A percentile compares a stretch with the other conserved stretches of the same genome.
Conservation (phyloP, 2,329 filamentous ascomycete genomes). For the Corinectria fuckeliana region DNA sequence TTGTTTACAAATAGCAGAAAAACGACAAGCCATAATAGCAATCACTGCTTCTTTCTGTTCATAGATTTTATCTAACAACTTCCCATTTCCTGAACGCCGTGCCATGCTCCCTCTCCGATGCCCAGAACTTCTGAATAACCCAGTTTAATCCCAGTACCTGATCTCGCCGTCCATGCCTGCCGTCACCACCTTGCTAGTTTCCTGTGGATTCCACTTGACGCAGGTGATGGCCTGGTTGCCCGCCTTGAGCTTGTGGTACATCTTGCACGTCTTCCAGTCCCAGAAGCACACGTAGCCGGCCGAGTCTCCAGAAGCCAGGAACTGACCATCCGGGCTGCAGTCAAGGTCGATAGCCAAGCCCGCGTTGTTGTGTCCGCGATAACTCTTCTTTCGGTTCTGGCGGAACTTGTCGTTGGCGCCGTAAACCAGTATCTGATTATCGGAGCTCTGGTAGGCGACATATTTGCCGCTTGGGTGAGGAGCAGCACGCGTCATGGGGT, state of each 20-base stretch:
- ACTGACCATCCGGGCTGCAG: constrained; percentile 90
- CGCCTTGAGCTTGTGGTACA: constrained; percentile 95
- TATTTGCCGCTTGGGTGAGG: constrained; percentile 91
- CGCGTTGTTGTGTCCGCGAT: constrained; percentile 93
- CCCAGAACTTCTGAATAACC: constrained; percentile 8
- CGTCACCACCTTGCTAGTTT: constrained; percentile 91
- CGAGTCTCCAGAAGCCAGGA: constrained; percentile 85
- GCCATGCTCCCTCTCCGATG: constrained; percentile 26
- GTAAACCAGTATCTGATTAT: constrained; percentile 98
- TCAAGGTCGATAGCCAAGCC: constrained; percentile 91
- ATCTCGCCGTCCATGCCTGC: constrained; percentile 89
- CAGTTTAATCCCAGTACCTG: constrained; percentile 84
- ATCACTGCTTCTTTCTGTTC: background rate
- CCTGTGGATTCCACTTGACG: constrained; percentile 95
- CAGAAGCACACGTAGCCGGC: constrained; percentile 93
- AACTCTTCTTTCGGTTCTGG: constrained; percentile 96
- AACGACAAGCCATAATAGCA: background rate
- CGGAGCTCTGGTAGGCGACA: constrained; percentile 88
- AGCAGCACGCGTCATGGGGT: constrained; percentile 85
- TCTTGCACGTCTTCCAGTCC: constrained; percentile 99
- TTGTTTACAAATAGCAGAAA: background rate
- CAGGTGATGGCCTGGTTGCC: constrained; percentile 84
- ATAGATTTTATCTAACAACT: constrained; percentile 13
- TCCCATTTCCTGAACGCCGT: constrained; percentile 33
- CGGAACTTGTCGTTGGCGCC: constrained; percentile 94